These are phyloP conservation scores for Pseudogymnoascus sp. DNA, from an alignment of 2,329 filamentous ascomycete genomes.

Conservation along the genomic window DNA sequence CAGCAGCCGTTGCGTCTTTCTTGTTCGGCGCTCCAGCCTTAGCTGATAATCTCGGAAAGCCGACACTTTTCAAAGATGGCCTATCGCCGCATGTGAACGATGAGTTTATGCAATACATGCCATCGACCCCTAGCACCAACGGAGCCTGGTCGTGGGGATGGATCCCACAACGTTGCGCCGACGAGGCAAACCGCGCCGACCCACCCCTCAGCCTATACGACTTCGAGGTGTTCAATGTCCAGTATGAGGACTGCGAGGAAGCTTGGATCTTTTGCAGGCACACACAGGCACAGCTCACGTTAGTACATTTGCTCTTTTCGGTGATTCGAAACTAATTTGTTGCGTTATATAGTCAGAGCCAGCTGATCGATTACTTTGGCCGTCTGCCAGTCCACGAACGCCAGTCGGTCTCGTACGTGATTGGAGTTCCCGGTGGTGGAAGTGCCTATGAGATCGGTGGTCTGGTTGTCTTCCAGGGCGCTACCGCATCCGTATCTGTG, in stretches of 20 bases:
- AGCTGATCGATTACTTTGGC: constrained; percentile 19
- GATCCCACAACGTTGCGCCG: constrained; percentile 1
- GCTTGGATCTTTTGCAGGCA: constrained; percentile 29
- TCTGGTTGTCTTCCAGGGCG: constrained; percentile 16
- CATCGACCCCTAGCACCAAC: background rate
- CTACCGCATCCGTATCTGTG: constrained; percentile 1
- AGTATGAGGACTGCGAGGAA: constrained; percentile 24
- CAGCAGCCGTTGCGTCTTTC: background rate
- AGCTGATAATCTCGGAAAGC: background rate
- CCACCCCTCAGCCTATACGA: constrained; percentile 17
- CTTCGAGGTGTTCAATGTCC: constrained; percentile 23
- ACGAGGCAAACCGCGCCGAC: background rate
- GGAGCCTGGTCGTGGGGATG: background rate
- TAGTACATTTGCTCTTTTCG: background rate
- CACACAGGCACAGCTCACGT: constrained; percentile 19
- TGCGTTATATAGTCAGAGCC: constrained; percentile 7
- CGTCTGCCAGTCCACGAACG: constrained; percentile 27
- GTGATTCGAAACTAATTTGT: background rate
- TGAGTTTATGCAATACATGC: background rate
- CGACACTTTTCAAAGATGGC: background rate
- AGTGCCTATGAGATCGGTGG: constrained; percentile 17
- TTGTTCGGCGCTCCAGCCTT: background rate
- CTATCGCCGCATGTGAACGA: background rate
- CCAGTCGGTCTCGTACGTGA: constrained; percentile 21
- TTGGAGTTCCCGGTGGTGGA: constrained; percentile 19